Evolutionary conservation across 2,329 filamentous ascomycete genomes (phyloP).

Genomic region (Fusarium coffeatum): DNA sequence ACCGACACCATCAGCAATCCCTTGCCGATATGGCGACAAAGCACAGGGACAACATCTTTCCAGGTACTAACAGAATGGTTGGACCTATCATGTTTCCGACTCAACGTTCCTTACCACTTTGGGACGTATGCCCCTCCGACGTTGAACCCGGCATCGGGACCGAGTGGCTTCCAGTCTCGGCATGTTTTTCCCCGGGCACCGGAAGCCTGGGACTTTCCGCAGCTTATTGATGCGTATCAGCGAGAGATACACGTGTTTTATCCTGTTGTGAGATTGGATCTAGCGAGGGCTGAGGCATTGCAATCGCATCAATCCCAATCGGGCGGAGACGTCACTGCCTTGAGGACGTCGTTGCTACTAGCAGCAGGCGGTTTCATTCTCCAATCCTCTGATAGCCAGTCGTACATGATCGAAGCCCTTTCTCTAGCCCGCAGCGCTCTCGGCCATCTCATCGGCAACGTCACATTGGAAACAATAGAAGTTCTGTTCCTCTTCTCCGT

Average conservation of each 20-base stretch:
- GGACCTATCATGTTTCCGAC: constrained; percentile 1
- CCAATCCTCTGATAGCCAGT: neutral
- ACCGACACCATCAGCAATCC: constrained; percentile 13
- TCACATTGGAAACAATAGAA: constrained; percentile 5
- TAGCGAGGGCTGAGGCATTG: neutral
- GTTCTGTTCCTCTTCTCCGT: neutral
- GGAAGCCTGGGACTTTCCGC: neutral
- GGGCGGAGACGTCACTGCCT: accelerated
- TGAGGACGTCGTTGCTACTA: neutral
- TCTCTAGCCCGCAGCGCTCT: neutral
- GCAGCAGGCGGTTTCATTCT: constrained; percentile 1
- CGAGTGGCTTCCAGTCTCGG: neutral
- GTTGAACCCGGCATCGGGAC: neutral
- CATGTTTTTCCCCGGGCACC: neutral
- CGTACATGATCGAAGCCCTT: neutral
- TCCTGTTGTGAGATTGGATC: neutral
- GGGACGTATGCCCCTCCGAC: neutral
- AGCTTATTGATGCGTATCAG: neutral
- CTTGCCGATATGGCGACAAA: neutral
- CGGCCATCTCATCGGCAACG: neutral
- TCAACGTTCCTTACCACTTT: constrained; percentile 17
- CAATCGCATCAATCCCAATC: neutral
- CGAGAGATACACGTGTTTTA: constrained; percentile 1
- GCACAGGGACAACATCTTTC: neutral
- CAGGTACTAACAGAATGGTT: constrained; percentile 16